Evolutionary conservation across 2,329 filamentous ascomycete genomes (phyloP).

Genomic region (Verticillium tricorpus): DNA sequence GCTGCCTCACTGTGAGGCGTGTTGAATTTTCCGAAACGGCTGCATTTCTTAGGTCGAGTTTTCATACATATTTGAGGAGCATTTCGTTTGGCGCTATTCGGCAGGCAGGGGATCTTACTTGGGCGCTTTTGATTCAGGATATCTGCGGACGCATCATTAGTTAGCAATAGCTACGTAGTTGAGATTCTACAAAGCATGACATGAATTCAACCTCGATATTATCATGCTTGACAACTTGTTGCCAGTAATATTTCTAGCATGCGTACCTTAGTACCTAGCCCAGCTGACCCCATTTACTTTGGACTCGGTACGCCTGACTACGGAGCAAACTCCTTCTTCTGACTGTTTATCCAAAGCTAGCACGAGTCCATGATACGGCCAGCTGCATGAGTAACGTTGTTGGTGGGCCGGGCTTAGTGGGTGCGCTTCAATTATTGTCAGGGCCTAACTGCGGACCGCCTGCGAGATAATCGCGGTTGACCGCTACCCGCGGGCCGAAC

Average conservation of each 20-base stretch:
- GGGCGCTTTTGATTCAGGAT: no score
- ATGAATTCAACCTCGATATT: no score
- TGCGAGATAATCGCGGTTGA: no score
- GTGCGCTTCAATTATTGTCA: not conserved
- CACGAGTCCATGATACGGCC: slow-evolving; percentile 2
- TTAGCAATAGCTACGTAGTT: no score
- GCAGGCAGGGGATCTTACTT: no score
- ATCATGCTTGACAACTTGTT: not conserved
- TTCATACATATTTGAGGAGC: no score
- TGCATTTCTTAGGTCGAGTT: not conserved
- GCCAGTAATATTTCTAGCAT: not conserved
- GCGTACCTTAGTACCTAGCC: not conserved
- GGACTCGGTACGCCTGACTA: not conserved
- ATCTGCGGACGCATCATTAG: no score
- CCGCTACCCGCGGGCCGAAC: no score
- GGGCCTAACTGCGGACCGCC: no score
- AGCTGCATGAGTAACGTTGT: not conserved
- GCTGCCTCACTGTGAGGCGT: not conserved
- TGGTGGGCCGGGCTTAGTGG: not conserved
- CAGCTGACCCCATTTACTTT: not conserved
- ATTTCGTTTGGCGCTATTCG: no score
- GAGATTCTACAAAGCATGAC: no score
- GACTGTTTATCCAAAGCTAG: not conserved
- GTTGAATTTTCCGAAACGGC: not conserved
- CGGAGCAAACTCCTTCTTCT: not conserved